Conservation (phyloP, 2,329 filamentous ascomycete species). For the Diaporthe batatas region DNA sequence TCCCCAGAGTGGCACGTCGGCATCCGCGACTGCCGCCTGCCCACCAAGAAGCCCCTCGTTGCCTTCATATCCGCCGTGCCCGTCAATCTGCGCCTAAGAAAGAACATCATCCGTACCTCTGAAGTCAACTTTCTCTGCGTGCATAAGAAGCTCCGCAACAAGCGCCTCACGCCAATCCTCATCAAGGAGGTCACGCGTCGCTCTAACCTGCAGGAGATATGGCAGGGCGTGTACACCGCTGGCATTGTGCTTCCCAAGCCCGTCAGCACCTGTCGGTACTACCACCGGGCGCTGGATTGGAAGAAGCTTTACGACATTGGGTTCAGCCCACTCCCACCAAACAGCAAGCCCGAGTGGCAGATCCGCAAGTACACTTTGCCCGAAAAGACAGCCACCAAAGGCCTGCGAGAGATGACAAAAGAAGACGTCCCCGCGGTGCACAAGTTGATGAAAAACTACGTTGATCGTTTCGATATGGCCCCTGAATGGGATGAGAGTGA, state of each 20-base stretch:
- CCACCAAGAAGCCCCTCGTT: constrained; percentile 83
- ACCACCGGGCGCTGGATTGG: constrained; percentile 94
- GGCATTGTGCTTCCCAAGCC: constrained; percentile 92
- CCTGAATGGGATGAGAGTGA: constrained; percentile 86
- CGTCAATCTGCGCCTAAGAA: constrained; percentile 82
- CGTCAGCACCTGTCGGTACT: constrained; percentile 94
- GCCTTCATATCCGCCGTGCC: constrained; percentile 97
- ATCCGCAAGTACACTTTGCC: constrained; percentile 88
- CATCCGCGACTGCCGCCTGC: constrained; percentile 78
- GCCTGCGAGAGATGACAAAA: constrained; percentile 83
- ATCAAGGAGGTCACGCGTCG: constrained; percentile 98
- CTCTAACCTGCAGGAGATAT: constrained; percentile 88
- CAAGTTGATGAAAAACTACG: constrained; percentile 81
- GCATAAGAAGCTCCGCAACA: constrained; percentile 96
- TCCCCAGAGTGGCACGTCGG: constrained; percentile 94
- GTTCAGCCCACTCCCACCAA: constrained; percentile 88
- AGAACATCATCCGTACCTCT: constrained; percentile 80
- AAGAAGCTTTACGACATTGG: constrained; percentile 94
- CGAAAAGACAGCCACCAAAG: constrained; percentile 77
- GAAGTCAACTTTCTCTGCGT: constrained; percentile 99
- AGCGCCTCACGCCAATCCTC: constrained; percentile 90
- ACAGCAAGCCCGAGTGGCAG: constrained; percentile 88
- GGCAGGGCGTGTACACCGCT: constrained; percentile 96
- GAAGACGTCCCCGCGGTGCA: constrained; percentile 84
- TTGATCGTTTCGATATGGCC: constrained; percentile 84